Evolutionary conservation across 768 basidiomycete genomes (phyloP), one percentile per base, ranked within the genome.

Genomic region (Psilocybe tampanensis): DNA sequence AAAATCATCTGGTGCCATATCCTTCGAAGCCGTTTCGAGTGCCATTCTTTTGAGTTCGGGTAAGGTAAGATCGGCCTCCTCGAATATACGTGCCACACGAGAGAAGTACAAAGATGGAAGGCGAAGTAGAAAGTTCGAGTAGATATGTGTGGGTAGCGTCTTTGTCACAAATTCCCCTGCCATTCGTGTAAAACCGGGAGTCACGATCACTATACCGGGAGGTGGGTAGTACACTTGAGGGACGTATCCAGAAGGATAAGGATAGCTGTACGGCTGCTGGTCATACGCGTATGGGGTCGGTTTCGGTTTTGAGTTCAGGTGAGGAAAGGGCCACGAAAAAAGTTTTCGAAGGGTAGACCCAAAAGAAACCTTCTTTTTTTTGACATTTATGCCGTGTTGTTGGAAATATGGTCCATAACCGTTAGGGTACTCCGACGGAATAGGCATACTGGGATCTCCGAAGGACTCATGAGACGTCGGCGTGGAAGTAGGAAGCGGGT

Each of bases 61-160:
- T 61, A 78, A 75, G 55, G 80, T 83, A 49, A 88, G 68, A 33
- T 87, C 79, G 2, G 86, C 86, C 36, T 85, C 83, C 55, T 83
- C 80, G 51, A 88, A 88, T 22, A 89, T 77, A 18, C 80, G 76
- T 2, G 81, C 78, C 8, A 89, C 86, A 1, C 88, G 80, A 4
- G 84, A 80, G 66, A 86, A 88, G 64, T 89, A 89, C n/a, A 88
- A 66, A 8, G 80, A 77, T 1, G 88, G 87, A 8, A 89, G 75
- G n/a, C 80, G 77, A 15, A 89, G 70, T 2, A 88, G 77, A 9
- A 68, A 24, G 49, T 71, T 57, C 3, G 71, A 66, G 50, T 74
- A 74, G 0, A 70, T 50, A 44, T 71, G 58, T 8, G 68, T 59
- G 0, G 69, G 64, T 36, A 73, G 48, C 5, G 63, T 65, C 48